Percentiles rank a stretch among this genome's conserved stretches.
These are phyloP conservation scores for Diaporthe ampelina DNA, from an alignment of 2,329 filamentous ascomycete species.

Conservation along the genomic window DNA sequence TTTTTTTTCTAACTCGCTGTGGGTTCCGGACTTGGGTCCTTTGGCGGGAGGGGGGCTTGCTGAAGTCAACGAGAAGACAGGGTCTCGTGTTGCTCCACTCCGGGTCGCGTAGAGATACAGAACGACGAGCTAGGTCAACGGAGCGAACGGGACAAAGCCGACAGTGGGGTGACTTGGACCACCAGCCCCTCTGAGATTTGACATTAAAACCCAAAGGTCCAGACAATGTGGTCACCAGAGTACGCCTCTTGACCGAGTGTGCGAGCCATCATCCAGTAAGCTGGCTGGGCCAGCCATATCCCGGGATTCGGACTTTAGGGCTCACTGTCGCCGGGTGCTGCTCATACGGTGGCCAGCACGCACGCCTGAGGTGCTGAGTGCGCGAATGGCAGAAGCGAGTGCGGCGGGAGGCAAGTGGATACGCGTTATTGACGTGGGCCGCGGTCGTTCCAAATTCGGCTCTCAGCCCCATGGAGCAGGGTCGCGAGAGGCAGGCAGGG, in stretches of 20 bases:
- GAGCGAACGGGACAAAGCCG: slow-evolving; percentile 29
- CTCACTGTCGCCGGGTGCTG: neutral
- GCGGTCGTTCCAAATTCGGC: slow-evolving; percentile 21
- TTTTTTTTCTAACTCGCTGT: neutral
- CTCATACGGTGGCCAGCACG: neutral
- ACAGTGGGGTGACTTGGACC: slow-evolving; percentile 30
- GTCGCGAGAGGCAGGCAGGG: slow-evolving; percentile 17
- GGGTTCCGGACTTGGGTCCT: neutral
- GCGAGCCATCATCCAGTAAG: neutral
- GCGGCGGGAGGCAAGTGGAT: slow-evolving; percentile 30
- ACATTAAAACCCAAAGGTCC: neutral
- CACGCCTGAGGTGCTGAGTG: neutral
- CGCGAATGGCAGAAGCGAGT: slow-evolving; percentile 23
- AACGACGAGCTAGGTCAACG: slow-evolving; percentile 11
- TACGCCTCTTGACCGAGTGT: neutral
- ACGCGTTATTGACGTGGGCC: slow-evolving; percentile 24
- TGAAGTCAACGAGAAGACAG: slow-evolving; percentile 9
- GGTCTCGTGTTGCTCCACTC: slow-evolving; percentile 26
- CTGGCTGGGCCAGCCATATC: neutral
- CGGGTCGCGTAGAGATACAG: slow-evolving; percentile 12
- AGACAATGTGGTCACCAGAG: neutral
- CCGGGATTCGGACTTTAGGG: neutral
- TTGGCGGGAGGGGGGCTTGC: slow-evolving; percentile 3
- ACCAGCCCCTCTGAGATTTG: slow-evolving; percentile 5
- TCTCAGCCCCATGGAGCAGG: slow-evolving; percentile 25